phyloP scores from a whole-genome alignment of 1,284 basidiomycete species.

The Pascua sp. region DNA sequence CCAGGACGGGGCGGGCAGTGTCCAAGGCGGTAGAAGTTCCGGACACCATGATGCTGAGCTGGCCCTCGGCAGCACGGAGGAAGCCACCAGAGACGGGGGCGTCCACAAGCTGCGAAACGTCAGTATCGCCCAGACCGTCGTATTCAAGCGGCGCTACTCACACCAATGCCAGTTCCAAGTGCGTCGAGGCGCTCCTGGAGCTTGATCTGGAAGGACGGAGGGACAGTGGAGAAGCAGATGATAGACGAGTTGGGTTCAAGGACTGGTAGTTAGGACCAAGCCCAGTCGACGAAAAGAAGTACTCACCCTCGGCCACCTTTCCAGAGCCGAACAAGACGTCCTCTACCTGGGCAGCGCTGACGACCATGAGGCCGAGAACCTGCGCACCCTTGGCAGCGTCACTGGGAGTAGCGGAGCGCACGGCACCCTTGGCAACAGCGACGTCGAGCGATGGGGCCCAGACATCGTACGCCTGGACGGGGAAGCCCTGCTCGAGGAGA shows the following conservation, averaged over 20 bases:
- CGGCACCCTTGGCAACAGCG: conserved; percentile 27
- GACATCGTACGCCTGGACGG: conserved; percentile 41
- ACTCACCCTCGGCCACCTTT: conserved; percentile 29
- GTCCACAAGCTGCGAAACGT: conserved; percentile 35
- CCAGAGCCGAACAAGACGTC: conserved; percentile 36
- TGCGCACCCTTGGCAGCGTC: conserved; percentile 30
- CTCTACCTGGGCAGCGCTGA: conserved; percentile 40
- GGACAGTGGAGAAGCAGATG: conserved; percentile 48
- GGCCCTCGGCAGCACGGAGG: conserved; percentile 41
- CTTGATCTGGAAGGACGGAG: conserved; percentile 34
- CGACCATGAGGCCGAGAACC: conserved; percentile 44
- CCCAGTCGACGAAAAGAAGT: neutral
- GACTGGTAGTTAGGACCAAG: conserved; percentile 12
- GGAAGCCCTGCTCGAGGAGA: conserved; percentile 30
- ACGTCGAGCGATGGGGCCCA: conserved; percentile 36
- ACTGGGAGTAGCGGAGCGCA: conserved; percentile 15
- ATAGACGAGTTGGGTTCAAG: conserved; percentile 36
- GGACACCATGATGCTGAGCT: conserved; percentile 47
- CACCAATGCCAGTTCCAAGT: conserved; percentile 31
- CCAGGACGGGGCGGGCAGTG: conserved; percentile 32
- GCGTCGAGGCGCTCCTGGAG: conserved; percentile 33
- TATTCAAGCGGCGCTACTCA: conserved; percentile 17
- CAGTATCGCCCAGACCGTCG: neutral
- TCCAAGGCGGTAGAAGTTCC: conserved; percentile 29
- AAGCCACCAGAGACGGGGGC: conserved; percentile 49